These are phyloP conservation scores for Picea glauca DNA, from an alignment of 75 land plant species.

Conservation along the genomic window DNA sequence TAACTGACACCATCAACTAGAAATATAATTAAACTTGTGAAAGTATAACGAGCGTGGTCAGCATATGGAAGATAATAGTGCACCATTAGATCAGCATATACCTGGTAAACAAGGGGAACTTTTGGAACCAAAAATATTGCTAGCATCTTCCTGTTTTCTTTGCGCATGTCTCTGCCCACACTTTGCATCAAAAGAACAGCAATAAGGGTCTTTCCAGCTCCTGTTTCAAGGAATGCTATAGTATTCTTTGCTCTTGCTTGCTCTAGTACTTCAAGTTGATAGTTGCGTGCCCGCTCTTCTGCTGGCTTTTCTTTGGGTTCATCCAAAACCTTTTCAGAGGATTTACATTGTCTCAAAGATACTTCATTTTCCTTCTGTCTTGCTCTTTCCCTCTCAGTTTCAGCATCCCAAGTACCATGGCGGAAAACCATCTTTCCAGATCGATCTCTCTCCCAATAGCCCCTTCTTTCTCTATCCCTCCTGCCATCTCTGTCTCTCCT, in stretches of 20 bases:
- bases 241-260: slow-evolving; percentile 94
- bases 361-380: slow-evolving; percentile 16
- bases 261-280: slow-evolving; percentile 94
- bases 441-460: slow-evolving; percentile 68
- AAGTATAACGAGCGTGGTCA: not conserved
- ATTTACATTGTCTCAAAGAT: slow-evolving; percentile 11
- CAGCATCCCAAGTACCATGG: slow-evolving; percentile 49
- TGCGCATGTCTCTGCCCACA: slow-evolving; percentile 42
- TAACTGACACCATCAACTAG: not conserved
- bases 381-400: slow-evolving; percentile 28
- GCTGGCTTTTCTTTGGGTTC: slow-evolving; percentile 44
- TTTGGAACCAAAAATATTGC: slow-evolving; percentile 96
- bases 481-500: slow-evolving; percentile 30
- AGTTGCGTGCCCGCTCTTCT: slow-evolving; percentile 83
- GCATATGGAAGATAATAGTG: not conserved
- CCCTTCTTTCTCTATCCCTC: slow-evolving; percentile 33
- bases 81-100: slow-evolving; percentile 10
- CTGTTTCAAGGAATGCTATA: slow-evolving; percentile 98
- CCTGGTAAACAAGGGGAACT: slow-evolving; percentile 99
- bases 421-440: slow-evolving; percentile 56
- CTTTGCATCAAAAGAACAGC: slow-evolving; percentile 90
- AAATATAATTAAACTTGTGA: not conserved
- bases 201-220: slow-evolving; percentile 97
- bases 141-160: slow-evolving; percentile 77
- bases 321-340: slow-evolving; percentile 28